These are phyloP conservation scores for Abelmoschus esculentus DNA, from an alignment of 345 rosid species.

Conservation along the genomic window DNA sequence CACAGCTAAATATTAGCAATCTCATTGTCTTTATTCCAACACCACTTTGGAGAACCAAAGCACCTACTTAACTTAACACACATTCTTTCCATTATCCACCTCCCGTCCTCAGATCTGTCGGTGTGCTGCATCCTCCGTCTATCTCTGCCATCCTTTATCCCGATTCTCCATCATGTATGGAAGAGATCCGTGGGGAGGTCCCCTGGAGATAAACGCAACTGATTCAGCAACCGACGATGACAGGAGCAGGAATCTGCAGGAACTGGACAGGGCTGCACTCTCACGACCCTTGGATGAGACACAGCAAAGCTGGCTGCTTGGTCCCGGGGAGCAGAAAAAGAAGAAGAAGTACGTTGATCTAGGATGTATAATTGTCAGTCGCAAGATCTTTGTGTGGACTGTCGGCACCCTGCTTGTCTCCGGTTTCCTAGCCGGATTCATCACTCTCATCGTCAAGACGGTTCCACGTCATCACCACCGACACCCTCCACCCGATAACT, in stretches of 20 bases:
- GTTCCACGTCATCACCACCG: slow-evolving; percentile 66
- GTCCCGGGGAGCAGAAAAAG: slow-evolving; percentile 91
- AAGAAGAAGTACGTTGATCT: slow-evolving; percentile 96
- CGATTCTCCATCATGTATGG: slow-evolving; percentile 59
- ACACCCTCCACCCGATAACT: slow-evolving; percentile 60
- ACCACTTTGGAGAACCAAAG: background rate
- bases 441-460: slow-evolving; percentile 70
- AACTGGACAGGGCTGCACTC: slow-evolving; percentile 74
- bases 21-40: background rate
- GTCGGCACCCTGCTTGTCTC: slow-evolving; percentile 55
- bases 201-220: slow-evolving; percentile 80
- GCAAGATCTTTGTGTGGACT: slow-evolving; percentile 92
- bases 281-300: slow-evolving; percentile 83
- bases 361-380: slow-evolving; percentile 92
- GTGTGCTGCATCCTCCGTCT: background rate
- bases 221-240: slow-evolving; percentile 99
- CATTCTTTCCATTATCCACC: background rate
- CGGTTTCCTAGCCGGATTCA: slow-evolving; percentile 57
- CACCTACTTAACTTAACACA: background rate
- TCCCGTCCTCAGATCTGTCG: background rate
- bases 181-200: slow-evolving; percentile 97
- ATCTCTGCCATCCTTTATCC: too few relatives aligned
- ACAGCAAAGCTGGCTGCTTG: slow-evolving; percentile 97
- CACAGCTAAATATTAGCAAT: background rate
- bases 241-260: slow-evolving; percentile 77